Evolutionary conservation across 1,139 yeast genomes (phyloP).

Genomic region (Debaryomyces nepalensis): DNA sequence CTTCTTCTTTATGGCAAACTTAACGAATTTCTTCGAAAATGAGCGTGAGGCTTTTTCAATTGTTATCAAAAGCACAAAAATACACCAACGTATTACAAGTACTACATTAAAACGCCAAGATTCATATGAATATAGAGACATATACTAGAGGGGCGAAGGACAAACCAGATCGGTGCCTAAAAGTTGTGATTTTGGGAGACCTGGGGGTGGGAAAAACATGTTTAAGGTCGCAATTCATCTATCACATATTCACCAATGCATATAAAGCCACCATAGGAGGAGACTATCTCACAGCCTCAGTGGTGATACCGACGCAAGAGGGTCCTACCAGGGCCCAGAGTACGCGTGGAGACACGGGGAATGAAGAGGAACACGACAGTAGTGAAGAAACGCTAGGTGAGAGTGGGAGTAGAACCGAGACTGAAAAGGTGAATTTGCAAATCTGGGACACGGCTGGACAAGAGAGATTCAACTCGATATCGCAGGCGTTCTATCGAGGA

Average conservation of each 20-base stretch:
- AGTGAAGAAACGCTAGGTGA: slow-evolving; percentile 1
- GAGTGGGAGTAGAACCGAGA: not conserved
- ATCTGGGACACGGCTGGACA: slow-evolving; percentile 75
- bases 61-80: slow-evolving; percentile 16
- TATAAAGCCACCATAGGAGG: slow-evolving; percentile 68
- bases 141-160: not conserved
- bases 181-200: slow-evolving; percentile 62
- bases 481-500: slow-evolving; percentile 64
- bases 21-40: not conserved
- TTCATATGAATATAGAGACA: slow-evolving; percentile 5
- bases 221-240: slow-evolving; percentile 60
- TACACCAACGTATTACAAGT: slow-evolving; percentile 1
- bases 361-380: slow-evolving; percentile 7
- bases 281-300: slow-evolving; percentile 57
- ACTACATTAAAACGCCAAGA: not conserved
- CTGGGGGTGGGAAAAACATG: slow-evolving; percentile 70
- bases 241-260: slow-evolving; percentile 60
- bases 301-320: slow-evolving; percentile 19
- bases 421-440: slow-evolving; percentile 46
- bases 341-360: not conserved
- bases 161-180: slow-evolving; percentile 36
- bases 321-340: not conserved
- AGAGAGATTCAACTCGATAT: slow-evolving; percentile 63
- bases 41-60: slow-evolving; percentile 10
- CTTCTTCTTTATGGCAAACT: slow-evolving; percentile 2